These are phyloP conservation scores for Neoboletus magnificus DNA, from an alignment of 768 basidiomycete genomes.

Conservation along the genomic window DNA sequence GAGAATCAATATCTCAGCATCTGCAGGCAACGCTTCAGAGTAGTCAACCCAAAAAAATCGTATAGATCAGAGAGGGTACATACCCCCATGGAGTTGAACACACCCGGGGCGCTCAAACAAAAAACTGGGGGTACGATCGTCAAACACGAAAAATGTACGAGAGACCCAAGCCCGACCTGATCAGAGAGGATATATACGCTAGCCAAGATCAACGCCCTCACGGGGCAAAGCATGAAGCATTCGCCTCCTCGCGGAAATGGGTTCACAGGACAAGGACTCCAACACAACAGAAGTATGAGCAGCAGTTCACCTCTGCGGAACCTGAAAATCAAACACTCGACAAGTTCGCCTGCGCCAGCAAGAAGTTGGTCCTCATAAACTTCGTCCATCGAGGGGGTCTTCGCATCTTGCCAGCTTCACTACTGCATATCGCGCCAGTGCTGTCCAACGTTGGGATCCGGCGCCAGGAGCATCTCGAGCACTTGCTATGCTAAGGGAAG, in stretches of 20 bases:
- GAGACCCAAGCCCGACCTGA: slow-evolving; percentile 28
- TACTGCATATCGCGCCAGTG: slow-evolving; percentile 58
- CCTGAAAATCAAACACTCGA: slow-evolving; percentile 6
- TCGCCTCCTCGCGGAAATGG: slow-evolving; percentile 23
- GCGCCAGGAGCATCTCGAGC: slow-evolving; percentile 62
- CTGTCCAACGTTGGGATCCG: slow-evolving; percentile 58
- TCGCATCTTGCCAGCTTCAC: slow-evolving; percentile 59
- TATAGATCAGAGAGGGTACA: slow-evolving; percentile 25
- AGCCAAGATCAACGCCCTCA: slow-evolving; percentile 32
- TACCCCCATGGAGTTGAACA: slow-evolving; percentile 20
- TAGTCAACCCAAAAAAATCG: slow-evolving; percentile 23
- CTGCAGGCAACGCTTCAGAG: slow-evolving; percentile 17
- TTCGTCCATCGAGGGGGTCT: slow-evolving; percentile 48
- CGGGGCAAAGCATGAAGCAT: slow-evolving; percentile 23
- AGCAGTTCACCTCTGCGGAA: slow-evolving; percentile 23
- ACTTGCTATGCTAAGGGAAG: slow-evolving; percentile 58
- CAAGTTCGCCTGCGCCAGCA: slow-evolving; percentile 6
- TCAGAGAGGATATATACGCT: slow-evolving; percentile 35
- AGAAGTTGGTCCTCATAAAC: slow-evolving; percentile 36
- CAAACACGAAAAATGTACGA: slow-evolving; percentile 19
- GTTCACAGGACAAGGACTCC: slow-evolving; percentile 9
- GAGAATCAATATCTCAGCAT: not conserved
- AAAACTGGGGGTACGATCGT: slow-evolving; percentile 4
- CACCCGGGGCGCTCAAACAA: slow-evolving; percentile 13
- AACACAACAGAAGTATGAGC: slow-evolving; percentile 13